A percentile compares a stretch with the other conserved stretches of the same genome.
Evolutionary conservation across 495 filamentous ascomycete genomes (phyloP).

Genomic region (Penicillium tannophilum): DNA sequence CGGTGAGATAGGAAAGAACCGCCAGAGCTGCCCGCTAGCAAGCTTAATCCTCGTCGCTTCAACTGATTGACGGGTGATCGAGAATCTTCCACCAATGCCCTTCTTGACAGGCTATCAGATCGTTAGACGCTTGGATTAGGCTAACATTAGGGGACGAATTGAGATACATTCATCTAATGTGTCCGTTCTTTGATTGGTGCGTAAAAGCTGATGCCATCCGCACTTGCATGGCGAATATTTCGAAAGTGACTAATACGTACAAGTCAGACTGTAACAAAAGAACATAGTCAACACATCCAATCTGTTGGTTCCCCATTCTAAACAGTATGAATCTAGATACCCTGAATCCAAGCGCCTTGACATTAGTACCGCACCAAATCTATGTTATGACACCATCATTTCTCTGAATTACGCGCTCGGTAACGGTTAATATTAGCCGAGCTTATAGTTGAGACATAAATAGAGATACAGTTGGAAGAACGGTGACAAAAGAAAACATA

Average conservation of each 20-base stretch:
- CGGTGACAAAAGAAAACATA: neutral
- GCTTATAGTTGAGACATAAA: neutral
- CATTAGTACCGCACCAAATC: neutral
- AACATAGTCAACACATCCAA: neutral
- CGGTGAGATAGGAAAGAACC: neutral
- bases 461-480: neutral
- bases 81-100: slow-evolving; percentile 1
- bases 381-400: slow-evolving; percentile 2
- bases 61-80: neutral
- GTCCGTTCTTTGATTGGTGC: neutral
- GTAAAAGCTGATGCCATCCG: neutral
- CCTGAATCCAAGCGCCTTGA: neutral
- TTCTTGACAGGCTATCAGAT: neutral
- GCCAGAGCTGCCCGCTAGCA: neutral
- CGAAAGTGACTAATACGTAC: neutral
- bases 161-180: neutral
- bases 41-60: neutral
- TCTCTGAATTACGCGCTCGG: neutral
- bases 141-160: neutral
- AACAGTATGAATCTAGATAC: neutral
- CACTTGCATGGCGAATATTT: neutral
- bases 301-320: neutral
- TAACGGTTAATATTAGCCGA: neutral
- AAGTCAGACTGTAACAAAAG: neutral
- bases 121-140: neutral